Base-by-base conservation (phyloP, 495 filamentous ascomycete species). In the Aspergillus heteromorphus region DNA sequence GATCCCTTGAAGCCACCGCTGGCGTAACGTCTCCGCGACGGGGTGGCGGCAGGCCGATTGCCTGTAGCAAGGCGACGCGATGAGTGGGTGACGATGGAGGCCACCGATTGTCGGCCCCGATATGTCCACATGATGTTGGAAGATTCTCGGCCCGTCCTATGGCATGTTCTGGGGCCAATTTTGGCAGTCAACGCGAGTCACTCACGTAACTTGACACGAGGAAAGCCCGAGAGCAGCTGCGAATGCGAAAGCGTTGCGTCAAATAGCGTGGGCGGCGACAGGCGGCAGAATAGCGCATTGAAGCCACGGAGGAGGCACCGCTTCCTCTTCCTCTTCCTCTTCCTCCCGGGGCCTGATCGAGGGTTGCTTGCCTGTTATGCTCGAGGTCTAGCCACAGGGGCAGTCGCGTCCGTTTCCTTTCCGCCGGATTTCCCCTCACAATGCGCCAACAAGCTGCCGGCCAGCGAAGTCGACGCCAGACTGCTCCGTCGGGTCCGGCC, bases 381-480 rank as follows among this genome's bases (percentile, higher is more conserved):
- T 48, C 40, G 21, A 14, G 38, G 38, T 14, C 17, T 16, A 38
- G 30, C 17, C 31, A 43, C 10, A 43, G 38, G 19, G 49, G 49
- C 5, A 53, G 14, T 31, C 1, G 38, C 23, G 5, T 17, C 17
- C 0, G 18, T 50, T 14, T 23, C 11, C 17, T 38, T 6, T 16
- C 18, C 18, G 19, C 40, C 13, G 25, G 2, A 14, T 17, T 19
- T 45, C 40, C 4, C 6, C 34, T 17, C 52, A 59, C 45, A 53
- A 70, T 70, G 67, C 61, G 57, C 45, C 63, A 56, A 50, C 59
- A 59, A 56, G 52, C 56, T 57, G 57, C 56, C 49, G 60, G 58
- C 55, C 68, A 67, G 57, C 71, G 73, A 57, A 63, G 65, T 50
- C 72, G 72, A 45, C 69, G 73, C 51, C 73, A 73, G 58, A 75